Base-by-base conservation (phyloP, 129 eudicot species). In the Daucus carota region DNA sequence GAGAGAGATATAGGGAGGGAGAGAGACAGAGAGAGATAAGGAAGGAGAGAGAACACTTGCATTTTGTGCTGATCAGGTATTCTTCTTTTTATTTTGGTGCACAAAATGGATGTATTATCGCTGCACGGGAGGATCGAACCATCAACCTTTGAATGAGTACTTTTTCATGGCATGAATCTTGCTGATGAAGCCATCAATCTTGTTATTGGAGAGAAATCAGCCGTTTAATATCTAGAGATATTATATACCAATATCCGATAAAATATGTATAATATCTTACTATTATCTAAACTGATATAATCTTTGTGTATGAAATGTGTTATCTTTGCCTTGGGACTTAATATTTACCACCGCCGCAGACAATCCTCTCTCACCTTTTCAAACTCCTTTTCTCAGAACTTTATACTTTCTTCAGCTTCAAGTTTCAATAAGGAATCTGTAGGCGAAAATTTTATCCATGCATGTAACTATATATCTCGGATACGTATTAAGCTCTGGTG, bases 271-370 rank as follows among this genome's bases (percentile, higher is more conserved):
- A 54, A 54, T 1, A 24, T 57, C 31, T 22, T 3, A 6, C 43
- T 40, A 3, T n/a, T 2, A 50, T 50, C 26, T 18, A 16, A 50
- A 18, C 5, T n/a, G n/a, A n/a, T n/a, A n/a, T n/a, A n/a, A 6
- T 57, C 8, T 57, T 15, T n/a, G 65, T 24, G 65, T 57, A 57
- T 57, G 14, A 57, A 57, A n/a, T 57, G 29, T 57, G 65, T 57
- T 57, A 57, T 57, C 72, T 67, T 67, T 67, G 72, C 44, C 43
- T 67, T 67, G 38, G 72, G 43, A 22, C n/a, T 43, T 29, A 13
- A 63, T 63, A 63, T 63, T 3, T 63, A 63, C 70, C 70, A 69
- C 31, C n/a, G 7, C 11, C 41, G 47, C 74, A 40, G 47, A 8
- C 47, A 57, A 68, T 70, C 48, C 47, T 40, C 43, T 24, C n/a